Percentiles rank a stretch among this genome's conserved stretches.
Evolutionary conservation across 179 eudicot genomes (phyloP).

Genomic region (Carnegiea gigantea): DNA sequence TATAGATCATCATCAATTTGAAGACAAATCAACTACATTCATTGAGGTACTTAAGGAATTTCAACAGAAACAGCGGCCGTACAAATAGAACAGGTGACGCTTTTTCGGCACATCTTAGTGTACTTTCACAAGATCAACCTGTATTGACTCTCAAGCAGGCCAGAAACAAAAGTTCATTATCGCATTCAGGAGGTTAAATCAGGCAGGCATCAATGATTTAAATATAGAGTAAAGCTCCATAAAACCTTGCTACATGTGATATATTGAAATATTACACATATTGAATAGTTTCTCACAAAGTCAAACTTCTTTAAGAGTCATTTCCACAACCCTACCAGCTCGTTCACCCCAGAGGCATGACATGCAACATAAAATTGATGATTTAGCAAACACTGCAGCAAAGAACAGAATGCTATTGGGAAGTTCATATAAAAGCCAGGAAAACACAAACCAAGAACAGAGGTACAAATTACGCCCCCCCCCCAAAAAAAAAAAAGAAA

Average conservation of each 20-base stretch:
- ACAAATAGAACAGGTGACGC: neutral
- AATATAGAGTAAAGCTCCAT: neutral
- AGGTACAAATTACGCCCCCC: neutral
- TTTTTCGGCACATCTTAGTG: neutral
- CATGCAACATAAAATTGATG: neutral
- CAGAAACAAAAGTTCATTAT: neutral
- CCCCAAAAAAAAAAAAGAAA: too few species aligned
- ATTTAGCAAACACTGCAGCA: neutral
- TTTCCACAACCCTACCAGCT: neutral
- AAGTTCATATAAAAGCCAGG: neutral
- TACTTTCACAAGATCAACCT: neutral
- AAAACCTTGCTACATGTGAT: neutral
- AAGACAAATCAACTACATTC: neutral
- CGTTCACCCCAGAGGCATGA: neutral
- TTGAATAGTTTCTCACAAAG: neutral
- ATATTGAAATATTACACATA: neutral
- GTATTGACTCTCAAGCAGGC: neutral
- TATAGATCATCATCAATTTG: neutral
- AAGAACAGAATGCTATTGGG: neutral
- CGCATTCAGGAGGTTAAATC: neutral
- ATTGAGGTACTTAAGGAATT: neutral
- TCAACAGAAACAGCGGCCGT: neutral
- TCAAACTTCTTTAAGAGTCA: neutral
- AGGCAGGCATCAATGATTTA: neutral
- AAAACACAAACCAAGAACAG: constrained; percentile 4